These are phyloP conservation scores for Mollisiaceae sp. DNA, from an alignment of 2,329 filamentous ascomycete species.

Conservation along the genomic window DNA sequence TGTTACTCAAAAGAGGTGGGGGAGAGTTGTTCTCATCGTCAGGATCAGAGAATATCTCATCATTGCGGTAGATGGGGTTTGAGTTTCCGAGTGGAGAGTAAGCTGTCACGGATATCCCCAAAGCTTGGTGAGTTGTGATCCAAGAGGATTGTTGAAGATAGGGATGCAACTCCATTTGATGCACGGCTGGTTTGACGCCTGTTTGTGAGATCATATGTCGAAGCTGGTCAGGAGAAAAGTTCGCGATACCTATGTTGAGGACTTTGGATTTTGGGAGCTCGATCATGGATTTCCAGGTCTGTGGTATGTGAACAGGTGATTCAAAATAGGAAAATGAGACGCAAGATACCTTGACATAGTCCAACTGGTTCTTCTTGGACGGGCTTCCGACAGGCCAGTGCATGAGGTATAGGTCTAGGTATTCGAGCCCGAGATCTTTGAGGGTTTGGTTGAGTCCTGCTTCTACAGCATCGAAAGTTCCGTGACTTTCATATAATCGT, in stretches of 20 bases:
- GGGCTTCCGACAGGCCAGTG: slow-evolving; percentile 64
- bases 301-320: slow-evolving; percentile 37
- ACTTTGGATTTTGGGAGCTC: slow-evolving; percentile 71
- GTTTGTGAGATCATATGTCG: slow-evolving; percentile 18
- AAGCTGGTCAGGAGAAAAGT: slow-evolving; percentile 65
- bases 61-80: slow-evolving; percentile 50
- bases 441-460: slow-evolving; percentile 64
- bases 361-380: slow-evolving; percentile 57
- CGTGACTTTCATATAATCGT: slow-evolving; percentile 26
- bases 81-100: slow-evolving; percentile 47
- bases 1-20: slow-evolving; percentile 47
- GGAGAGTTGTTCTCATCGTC: neutral
- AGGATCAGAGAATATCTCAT: slow-evolving; percentile 16
- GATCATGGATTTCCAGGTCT: slow-evolving; percentile 76
- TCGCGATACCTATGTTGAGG: slow-evolving; percentile 81
- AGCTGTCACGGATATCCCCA: slow-evolving; percentile 44
- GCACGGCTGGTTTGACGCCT: slow-evolving; percentile 66
- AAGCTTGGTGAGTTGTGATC: slow-evolving; percentile 33
- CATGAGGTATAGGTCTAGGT: slow-evolving; percentile 73
- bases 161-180: slow-evolving; percentile 82
- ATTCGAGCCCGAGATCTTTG: slow-evolving; percentile 63
- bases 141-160: slow-evolving; percentile 66
- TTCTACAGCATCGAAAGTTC: slow-evolving; percentile 68
- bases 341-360: slow-evolving; percentile 50
- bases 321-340: slow-evolving; percentile 42